Evolutionary conservation across 768 basidiomycete genomes (phyloP).

Genomic region (Pleurotus giganteus): DNA sequence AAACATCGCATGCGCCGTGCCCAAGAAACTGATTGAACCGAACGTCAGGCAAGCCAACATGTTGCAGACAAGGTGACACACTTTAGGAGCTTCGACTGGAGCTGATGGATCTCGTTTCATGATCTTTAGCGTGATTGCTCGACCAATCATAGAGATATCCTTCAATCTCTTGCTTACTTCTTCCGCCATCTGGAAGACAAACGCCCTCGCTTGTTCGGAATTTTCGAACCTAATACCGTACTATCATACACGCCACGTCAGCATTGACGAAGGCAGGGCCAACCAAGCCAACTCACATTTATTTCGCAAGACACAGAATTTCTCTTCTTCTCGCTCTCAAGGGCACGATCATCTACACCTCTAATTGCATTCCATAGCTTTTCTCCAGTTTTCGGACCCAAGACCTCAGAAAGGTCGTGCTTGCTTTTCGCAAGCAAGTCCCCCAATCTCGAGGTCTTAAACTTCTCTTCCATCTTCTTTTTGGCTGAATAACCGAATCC

Average conservation of each 20-base stretch:
- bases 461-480: conserved; percentile 78
- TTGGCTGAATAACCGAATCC: conserved; percentile 80
- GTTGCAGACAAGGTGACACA: conserved; percentile 25
- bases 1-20: conserved; percentile 81
- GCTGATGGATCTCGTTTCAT: conserved; percentile 86
- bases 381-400: conserved; percentile 83
- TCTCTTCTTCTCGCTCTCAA: conserved; percentile 83
- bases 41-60: neutral
- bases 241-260: conserved; percentile 34
- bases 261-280: conserved; percentile 9
- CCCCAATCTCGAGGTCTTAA: conserved; percentile 68
- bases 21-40: conserved; percentile 71
- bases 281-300: conserved; percentile 59
- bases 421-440: conserved; percentile 67
- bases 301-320: conserved; percentile 95
- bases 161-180: conserved; percentile 77
- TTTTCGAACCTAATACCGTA: conserved; percentile 94
- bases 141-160: conserved; percentile 65
- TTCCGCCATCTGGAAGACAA: conserved; percentile 71
- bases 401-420: conserved; percentile 58
- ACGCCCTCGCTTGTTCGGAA: conserved; percentile 76
- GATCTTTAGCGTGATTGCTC: conserved; percentile 80
- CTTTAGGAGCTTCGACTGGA: conserved; percentile 90
- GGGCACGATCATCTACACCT: conserved; percentile 76
- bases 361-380: conserved; percentile 81